Base-by-base conservation (phyloP, 2,329 filamentous ascomycete species). In the Tolypocladium tropicale region DNA sequence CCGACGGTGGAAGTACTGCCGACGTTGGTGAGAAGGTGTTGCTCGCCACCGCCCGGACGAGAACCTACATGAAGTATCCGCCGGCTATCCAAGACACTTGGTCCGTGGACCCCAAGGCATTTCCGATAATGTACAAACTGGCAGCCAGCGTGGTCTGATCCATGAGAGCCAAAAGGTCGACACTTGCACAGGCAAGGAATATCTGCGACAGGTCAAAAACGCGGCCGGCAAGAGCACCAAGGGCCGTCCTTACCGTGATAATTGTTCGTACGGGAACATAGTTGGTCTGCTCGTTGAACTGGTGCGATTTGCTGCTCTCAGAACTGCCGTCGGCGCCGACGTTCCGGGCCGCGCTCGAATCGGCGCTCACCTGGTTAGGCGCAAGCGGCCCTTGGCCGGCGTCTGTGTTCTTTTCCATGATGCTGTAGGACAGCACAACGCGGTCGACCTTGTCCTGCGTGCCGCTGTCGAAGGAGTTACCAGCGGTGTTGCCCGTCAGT, bases 81-180 rank as follows among this genome's bases (percentile, higher is more conserved):
- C 73, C 75, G 1, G 79, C 77, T 49, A 82, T 78, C 80, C 80
- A 83, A 0, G 78, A 76, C 0, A 75, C 72, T 57, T 81, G 74
- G 33, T 74, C 68, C 52, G 74, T 76, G 16, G 79, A 77, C 4
- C 75, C 68, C 6, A 83, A 65, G 0, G 76, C 71, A 57, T 74
- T 74, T n/a, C 76, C 76, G 28, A 83, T 75, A 53, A 81, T 80
- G 51, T 77, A 77, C 59, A 82, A 67, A 68, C 78, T 80, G 16
- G 77, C 73, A 0, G 79, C 80, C 34, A 83, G 67, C 2, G 78
- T 81, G 0, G 79, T 83, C 64, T 83, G 80, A 62, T 82, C 80
- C 70, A 82, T 80, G 53, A 82, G 68, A 0, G 80, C 78, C 34
- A 81, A 62, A 41, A 83, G 65, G 53, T 83, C 80, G 56, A 81